Evolutionary conservation across 768 basidiomycete species (phyloP).

Genomic region (Stropharia rugosoannulata): DNA sequence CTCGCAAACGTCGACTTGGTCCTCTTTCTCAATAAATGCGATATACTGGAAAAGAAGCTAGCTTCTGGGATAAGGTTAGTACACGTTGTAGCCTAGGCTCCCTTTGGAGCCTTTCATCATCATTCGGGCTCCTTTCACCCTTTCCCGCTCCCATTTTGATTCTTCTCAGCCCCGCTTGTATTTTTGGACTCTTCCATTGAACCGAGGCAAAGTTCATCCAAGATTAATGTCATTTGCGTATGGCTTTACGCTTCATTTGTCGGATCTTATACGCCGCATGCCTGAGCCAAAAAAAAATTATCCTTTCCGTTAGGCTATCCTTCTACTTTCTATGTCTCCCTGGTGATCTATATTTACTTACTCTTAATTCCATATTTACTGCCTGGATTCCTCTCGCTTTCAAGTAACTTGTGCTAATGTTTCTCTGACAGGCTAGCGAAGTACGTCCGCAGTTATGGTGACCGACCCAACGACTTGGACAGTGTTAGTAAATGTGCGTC

Average conservation of each 20-base stretch:
- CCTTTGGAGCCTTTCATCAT: not conserved
- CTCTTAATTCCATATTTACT: not conserved
- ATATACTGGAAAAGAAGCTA: slow-evolving; percentile 74
- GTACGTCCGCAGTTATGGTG: slow-evolving; percentile 74
- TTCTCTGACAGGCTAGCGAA: slow-evolving; percentile 44
- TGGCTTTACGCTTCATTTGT: not conserved
- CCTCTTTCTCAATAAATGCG: slow-evolving; percentile 87
- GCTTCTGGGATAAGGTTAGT: slow-evolving; percentile 49
- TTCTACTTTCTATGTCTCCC: not conserved
- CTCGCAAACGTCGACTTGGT: slow-evolving; percentile 79
- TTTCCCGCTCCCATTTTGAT: slow-evolving; percentile 12
- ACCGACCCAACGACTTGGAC: slow-evolving; percentile 69
- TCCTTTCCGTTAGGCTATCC: not conserved
- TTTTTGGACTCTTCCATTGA: not conserved
- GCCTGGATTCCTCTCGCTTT: not conserved
- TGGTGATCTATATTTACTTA: not conserved
- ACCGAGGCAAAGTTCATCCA: not conserved
- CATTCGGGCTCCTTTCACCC: not conserved
- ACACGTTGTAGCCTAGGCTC: not conserved
- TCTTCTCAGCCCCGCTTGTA: not conserved
- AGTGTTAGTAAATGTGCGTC: slow-evolving; percentile 68
- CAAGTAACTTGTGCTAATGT: not conserved
- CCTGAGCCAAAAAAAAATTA: no score
- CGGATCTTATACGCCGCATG: not conserved
- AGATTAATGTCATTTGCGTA: not conserved